Percentiles rank a stretch among this genome's conserved stretches.
Evolutionary conservation across 306 rosid genomes (phyloP).

Genomic region (Heteromeles arbutifolia): DNA sequence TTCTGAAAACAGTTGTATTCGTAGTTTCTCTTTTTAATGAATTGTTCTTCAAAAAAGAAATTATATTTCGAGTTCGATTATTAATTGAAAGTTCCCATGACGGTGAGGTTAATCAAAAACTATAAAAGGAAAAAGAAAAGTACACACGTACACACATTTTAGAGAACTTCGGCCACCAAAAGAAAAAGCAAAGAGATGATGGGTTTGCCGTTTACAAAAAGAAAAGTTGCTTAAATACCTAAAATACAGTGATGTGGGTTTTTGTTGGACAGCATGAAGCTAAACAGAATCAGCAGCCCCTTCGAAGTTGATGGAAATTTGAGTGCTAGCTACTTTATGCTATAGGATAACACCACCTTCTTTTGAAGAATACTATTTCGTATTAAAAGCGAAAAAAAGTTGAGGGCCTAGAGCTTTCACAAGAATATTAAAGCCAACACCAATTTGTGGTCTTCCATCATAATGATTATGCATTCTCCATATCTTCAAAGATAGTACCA

Average conservation of each 20-base stretch:
- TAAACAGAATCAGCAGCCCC: conserved; percentile 35
- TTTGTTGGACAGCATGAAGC: conserved; percentile 34
- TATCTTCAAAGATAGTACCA: background rate
- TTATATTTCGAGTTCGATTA: background rate
- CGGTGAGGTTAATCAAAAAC: background rate
- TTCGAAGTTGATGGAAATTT: conserved; percentile 36
- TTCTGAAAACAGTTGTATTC: too few species aligned
- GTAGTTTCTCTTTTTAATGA: too few species aligned
- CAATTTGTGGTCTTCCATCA: conserved; percentile 14
- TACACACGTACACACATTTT: background rate
- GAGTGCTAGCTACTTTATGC: conserved; percentile 31
- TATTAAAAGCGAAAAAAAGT: conserved; percentile 31
- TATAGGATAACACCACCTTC: conserved; percentile 27
- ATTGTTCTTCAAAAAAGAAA: too few species aligned
- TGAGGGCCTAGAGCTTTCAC: conserved; percentile 19
- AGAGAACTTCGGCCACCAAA: background rate
- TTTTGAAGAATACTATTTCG: conserved; percentile 14
- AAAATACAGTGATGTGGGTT: conserved; percentile 9
- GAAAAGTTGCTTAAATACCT: background rate
- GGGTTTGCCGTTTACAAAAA: background rate
- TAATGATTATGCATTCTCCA: conserved; percentile 18
- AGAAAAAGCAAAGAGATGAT: background rate
- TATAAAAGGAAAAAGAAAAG: too few species aligned
- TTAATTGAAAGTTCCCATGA: background rate
- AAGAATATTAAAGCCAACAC: conserved; percentile 25